These are phyloP conservation scores for Macrolepiota fuliginosa DNA, from an alignment of 768 basidiomycete genomes.

Conservation along the genomic window DNA sequence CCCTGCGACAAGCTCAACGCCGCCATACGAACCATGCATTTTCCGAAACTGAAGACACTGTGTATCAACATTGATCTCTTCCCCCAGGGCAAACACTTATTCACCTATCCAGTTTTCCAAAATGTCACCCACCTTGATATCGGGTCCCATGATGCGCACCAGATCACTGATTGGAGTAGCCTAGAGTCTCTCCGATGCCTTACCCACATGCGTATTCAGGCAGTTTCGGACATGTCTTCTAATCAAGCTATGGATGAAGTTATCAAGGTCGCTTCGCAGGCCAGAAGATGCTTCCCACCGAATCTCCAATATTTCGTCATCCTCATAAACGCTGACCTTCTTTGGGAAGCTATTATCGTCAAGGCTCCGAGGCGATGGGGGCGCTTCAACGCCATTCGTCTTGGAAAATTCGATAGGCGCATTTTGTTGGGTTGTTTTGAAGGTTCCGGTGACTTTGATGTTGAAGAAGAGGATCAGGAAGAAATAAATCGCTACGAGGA, in stretches of 20 bases:
- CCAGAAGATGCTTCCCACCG: neutral
- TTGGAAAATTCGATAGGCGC: neutral
- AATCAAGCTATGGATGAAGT: neutral
- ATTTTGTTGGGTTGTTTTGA: neutral
- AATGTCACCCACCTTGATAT: constrained; percentile 7
- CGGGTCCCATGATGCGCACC: neutral
- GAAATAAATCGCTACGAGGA: neutral
- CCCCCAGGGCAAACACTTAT: neutral
- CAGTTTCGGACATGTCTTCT: neutral
- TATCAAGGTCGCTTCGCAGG: neutral
- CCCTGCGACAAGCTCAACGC: neutral
- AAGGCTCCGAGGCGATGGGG: neutral
- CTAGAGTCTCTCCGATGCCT: neutral
- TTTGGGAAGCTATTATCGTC: neutral
- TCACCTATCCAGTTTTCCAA: constrained; percentile 6
- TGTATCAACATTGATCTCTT: constrained; percentile 1
- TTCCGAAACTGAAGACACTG: neutral
- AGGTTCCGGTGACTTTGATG: neutral
- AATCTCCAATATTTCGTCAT: neutral
- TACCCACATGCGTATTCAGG: constrained; percentile 1
- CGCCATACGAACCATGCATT: neutral
- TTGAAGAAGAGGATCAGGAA: neutral
- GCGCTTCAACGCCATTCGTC: neutral
- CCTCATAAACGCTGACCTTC: neutral
- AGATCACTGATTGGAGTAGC: neutral